These are phyloP conservation scores for Dothistroma septosporum DNA, from an alignment of 2,329 filamentous ascomycete species.

Conservation along the genomic window DNA sequence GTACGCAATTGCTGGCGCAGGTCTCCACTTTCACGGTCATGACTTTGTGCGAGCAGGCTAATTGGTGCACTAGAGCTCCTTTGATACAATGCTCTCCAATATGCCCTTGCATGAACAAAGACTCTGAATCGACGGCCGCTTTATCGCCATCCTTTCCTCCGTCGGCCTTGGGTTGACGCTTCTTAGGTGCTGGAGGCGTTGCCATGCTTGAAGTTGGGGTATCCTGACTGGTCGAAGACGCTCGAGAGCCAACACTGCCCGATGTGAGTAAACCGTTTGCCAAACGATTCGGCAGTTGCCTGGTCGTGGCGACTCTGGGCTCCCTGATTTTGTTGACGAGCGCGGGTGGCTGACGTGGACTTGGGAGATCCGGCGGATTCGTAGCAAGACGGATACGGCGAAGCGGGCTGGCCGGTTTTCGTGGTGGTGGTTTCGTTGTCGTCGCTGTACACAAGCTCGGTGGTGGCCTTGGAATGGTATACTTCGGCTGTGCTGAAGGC, in stretches of 20 bases:
- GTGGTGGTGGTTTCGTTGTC: neutral
- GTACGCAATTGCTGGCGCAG: constrained; percentile 19
- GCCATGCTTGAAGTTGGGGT: neutral
- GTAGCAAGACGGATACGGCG: neutral
- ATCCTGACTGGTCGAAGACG: neutral
- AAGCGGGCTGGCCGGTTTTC: neutral
- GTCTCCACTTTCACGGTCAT: constrained; percentile 13
- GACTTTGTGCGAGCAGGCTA: constrained; percentile 21
- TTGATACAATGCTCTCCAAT: constrained; percentile 7
- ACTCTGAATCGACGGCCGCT: neutral
- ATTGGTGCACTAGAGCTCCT: constrained; percentile 5
- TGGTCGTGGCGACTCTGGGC: neutral
- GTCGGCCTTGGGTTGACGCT: too few relatives aligned
- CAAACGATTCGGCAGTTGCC: neutral
- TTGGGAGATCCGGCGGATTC: neutral
- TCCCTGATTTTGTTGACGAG: neutral
- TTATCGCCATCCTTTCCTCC: too few relatives aligned
- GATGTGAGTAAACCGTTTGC: neutral
- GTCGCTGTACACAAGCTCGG: neutral
- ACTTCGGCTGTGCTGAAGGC: neutral
- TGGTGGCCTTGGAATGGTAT: neutral
- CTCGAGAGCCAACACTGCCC: neutral
- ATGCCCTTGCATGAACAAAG: constrained; percentile 2
- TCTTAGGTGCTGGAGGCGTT: neutral
- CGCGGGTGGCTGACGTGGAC: neutral